Base-by-base conservation (phyloP, 257 asterid species). In the Ilex aquifolium region DNA sequence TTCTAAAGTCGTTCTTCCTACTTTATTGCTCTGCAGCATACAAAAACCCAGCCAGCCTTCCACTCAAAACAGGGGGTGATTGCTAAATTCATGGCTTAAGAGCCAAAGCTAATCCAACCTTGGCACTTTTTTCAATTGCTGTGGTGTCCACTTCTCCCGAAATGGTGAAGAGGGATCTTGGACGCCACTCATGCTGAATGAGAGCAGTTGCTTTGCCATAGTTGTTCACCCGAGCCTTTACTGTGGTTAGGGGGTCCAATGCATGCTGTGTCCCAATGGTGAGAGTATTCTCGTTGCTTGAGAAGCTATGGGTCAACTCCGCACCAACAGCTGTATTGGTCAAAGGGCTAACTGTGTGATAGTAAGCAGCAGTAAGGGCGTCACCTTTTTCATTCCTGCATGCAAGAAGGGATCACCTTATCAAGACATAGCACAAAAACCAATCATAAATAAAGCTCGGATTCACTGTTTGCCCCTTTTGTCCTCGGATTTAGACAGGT, bases 111-210 rank as follows among this genome's bases (percentile, higher is more conserved):
- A 93, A 61, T 42, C 99, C 99, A 4, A 93, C 66, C 77, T 90
- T 90, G 0, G 99, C 95, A 27, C 95, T 93, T 70, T 87, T 93
- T 80, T 93, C 99, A 10, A 87, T 76, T 57, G 99, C 96, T 72
- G 82, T 66, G 10, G 99, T 90, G 84, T 93, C 97, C 59, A 93
- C 97, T 76, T 93, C 99, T 44, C 99, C 97, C 0, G 99, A 85
- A 46, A 93, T 84, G 58, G 97, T 93, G 81, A 93, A 57, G 69
- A 89, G 80, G 40, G 99, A 93, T 71, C 69, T 90, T 8, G 99
- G 97, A 60, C 90, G 88, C 90, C 91, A 93, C 55, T 81, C 87
- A 10, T 93, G 99, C 78, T 90, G 99, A 69, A 93, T 71, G 29
- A 93, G 95, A 64, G 99, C 96, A 52, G 92, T 79, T 9, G 87